Percentiles rank a stretch among this genome's conserved stretches.
These are phyloP conservation scores for Flaveria bidentis DNA, from an alignment of 129 eudicot genomes.

Conservation along the genomic window DNA sequence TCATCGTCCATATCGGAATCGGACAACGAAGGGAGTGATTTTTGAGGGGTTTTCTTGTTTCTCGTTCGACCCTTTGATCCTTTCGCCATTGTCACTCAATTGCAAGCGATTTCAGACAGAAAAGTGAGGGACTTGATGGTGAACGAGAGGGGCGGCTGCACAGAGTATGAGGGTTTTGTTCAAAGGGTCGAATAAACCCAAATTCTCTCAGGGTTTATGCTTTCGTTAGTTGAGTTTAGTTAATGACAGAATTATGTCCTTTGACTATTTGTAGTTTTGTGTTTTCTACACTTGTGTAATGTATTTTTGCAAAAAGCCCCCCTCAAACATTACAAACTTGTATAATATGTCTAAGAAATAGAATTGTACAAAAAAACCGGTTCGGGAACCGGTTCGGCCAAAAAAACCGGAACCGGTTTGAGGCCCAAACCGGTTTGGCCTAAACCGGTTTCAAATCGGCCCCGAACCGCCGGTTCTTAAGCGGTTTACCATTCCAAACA, in stretches of 20 bases:
- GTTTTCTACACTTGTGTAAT: neutral
- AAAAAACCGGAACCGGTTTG: too few relatives aligned
- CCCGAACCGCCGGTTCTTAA: too few relatives aligned
- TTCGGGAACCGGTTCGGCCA: too few relatives aligned
- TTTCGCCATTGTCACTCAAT: slow-evolving; percentile 23
- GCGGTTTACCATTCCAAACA: too few relatives aligned
- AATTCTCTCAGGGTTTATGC: slow-evolving; percentile 25
- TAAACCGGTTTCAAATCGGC: too few relatives aligned
- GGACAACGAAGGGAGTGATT: slow-evolving; percentile 6
- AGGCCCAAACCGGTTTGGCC: too few relatives aligned
- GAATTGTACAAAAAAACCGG: too few relatives aligned
- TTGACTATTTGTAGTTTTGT: slow-evolving; percentile 7
- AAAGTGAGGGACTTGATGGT: neutral
- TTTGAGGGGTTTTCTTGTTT: slow-evolving; percentile 30
- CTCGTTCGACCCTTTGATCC: slow-evolving; percentile 36
- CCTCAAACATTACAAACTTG: neutral
- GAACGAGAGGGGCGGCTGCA: slow-evolving; percentile 6
- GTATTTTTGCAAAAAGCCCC: neutral
- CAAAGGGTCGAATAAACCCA: slow-evolving; percentile 8
- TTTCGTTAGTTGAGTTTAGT: neutral
- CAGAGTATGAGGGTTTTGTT: slow-evolving; percentile 3
- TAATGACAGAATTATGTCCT: neutral
- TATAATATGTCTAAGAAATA: neutral
- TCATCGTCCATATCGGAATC: slow-evolving; percentile 77
- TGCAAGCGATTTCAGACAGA: neutral